Percentiles rank a stretch among this genome's conserved stretches.
phyloP scores from a whole-genome alignment of 2,329 filamentous ascomycete genomes.

The Colletotrichum lentis region DNA sequence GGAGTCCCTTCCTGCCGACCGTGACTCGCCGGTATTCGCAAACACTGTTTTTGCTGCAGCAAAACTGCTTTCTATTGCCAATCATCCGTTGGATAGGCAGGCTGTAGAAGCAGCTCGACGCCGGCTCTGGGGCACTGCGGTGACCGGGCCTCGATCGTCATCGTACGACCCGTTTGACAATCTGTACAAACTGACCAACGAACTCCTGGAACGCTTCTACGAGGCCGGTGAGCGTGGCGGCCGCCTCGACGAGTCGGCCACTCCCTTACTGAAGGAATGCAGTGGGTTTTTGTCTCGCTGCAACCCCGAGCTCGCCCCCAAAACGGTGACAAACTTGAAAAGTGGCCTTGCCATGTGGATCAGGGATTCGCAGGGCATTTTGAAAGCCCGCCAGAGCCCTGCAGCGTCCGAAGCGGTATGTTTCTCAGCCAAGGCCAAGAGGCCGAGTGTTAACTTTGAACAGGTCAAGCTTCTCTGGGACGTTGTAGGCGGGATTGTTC shows the following conservation, averaged over 20 bases:
- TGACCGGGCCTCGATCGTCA: conserved; percentile 50
- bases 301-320: conserved; percentile 59
- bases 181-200: conserved; percentile 68
- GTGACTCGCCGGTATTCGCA: conserved; percentile 37
- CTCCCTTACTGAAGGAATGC: conserved; percentile 62
- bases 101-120: conserved; percentile 71
- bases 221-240: conserved; percentile 50
- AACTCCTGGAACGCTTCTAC: conserved; percentile 65
- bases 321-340: conserved; percentile 68
- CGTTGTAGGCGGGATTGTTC: conserved; percentile 53
- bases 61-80: conserved; percentile 58
- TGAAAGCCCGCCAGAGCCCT: conserved; percentile 53
- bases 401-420: conserved; percentile 57
- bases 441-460: conserved; percentile 41
- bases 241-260: conserved; percentile 50
- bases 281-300: conserved; percentile 61
- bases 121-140: conserved; percentile 69
- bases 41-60: conserved; percentile 49
- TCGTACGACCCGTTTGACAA: conserved; percentile 70
- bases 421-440: conserved; percentile 33
- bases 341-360: conserved; percentile 70
- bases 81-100: conserved; percentile 66
- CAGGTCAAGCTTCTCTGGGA: conserved; percentile 62
- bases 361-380: conserved; percentile 59
- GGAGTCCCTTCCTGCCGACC: conserved; percentile 46